A percentile compares a stretch with the other conserved stretches of the same genome.
Conservation (phyloP, 1,139 yeast species). For the Zygosaccharomyces pseudobailii region DNA sequence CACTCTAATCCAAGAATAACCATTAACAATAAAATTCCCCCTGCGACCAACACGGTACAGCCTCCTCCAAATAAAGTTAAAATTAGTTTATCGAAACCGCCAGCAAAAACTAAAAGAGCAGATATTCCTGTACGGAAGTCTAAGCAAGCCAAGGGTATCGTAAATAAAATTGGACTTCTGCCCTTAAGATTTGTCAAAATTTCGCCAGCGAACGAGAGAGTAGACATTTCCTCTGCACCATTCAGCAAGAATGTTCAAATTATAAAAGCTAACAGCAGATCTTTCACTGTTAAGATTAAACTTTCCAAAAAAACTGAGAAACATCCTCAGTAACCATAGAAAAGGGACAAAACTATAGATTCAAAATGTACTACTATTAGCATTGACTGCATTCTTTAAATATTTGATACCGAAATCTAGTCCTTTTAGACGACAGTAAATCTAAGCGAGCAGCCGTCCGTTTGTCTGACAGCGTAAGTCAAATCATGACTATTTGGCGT, state of each 20-base stretch:
- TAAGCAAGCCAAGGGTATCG: conserved; percentile 14
- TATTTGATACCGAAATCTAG: neutral
- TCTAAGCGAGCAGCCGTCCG: no score
- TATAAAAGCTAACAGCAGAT: conserved; percentile 25
- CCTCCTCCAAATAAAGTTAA: conserved; percentile 15
- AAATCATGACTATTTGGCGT: neutral
- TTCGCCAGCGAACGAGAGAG: conserved; percentile 17
- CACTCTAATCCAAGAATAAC: conserved; percentile 6
- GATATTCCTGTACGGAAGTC: conserved; percentile 4
- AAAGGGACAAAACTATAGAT: neutral
- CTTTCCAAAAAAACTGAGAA: conserved; percentile 7
- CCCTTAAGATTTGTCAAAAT: conserved; percentile 33
- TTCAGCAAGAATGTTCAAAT: conserved; percentile 27
- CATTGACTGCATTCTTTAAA: neutral
- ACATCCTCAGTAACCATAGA: neutral
- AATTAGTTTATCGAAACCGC: conserved; percentile 10
- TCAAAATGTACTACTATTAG: neutral
- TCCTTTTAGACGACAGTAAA: neutral
- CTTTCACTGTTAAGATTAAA: conserved; percentile 28
- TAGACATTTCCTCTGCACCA: conserved; percentile 30
- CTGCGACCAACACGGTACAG: conserved; percentile 5
- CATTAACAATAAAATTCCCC: conserved; percentile 5
- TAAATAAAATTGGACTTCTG: conserved; percentile 29
- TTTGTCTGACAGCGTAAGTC: neutral
- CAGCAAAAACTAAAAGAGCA: conserved; percentile 12